Conservation (phyloP, 2,329 filamentous ascomycete species). For the Bimuria novae-zelandiae region DNA sequence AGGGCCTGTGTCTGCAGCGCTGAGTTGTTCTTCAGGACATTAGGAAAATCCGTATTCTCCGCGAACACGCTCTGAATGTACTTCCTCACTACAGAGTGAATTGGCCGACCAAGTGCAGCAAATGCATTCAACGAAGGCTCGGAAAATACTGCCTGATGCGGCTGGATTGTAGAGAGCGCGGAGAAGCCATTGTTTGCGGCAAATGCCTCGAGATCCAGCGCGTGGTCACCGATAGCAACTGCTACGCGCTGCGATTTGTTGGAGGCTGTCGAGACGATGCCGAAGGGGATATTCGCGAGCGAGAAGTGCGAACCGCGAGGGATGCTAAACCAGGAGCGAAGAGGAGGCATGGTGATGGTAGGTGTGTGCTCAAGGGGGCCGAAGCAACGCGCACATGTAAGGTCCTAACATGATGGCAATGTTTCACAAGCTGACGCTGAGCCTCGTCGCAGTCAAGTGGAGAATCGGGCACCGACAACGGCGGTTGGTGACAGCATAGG, state of each 20-base stretch:
- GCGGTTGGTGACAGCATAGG: constrained; percentile 33
- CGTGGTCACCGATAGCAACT: constrained; percentile 73
- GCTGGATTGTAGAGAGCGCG: constrained; percentile 60
- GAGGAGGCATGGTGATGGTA: constrained; percentile 35
- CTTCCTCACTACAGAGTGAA: constrained; percentile 70
- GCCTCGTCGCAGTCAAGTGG: too few relatives aligned
- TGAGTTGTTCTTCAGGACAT: constrained; percentile 66
- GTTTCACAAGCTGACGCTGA: too few relatives aligned
- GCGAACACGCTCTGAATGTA: constrained; percentile 71
- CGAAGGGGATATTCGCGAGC: constrained; percentile 80
- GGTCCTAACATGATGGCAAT: neutral
- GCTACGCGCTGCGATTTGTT: constrained; percentile 65
- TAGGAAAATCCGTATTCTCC: constrained; percentile 61
- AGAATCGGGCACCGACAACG: neutral
- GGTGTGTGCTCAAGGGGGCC: constrained; percentile 7
- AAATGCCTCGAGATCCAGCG: constrained; percentile 70
- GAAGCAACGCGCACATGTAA: neutral
- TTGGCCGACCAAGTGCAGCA: constrained; percentile 69
- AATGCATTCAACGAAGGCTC: constrained; percentile 73
- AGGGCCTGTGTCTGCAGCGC: constrained; percentile 62
- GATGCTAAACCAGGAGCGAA: constrained; percentile 63
- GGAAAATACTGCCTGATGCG: constrained; percentile 65
- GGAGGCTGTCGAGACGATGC: constrained; percentile 71
- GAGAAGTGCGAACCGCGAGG: constrained; percentile 70
- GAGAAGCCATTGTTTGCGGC: constrained; percentile 63